These are phyloP conservation scores for Pleurotus ostreatus DNA, from an alignment of 768 basidiomycete genomes.

Conservation along the genomic window DNA sequence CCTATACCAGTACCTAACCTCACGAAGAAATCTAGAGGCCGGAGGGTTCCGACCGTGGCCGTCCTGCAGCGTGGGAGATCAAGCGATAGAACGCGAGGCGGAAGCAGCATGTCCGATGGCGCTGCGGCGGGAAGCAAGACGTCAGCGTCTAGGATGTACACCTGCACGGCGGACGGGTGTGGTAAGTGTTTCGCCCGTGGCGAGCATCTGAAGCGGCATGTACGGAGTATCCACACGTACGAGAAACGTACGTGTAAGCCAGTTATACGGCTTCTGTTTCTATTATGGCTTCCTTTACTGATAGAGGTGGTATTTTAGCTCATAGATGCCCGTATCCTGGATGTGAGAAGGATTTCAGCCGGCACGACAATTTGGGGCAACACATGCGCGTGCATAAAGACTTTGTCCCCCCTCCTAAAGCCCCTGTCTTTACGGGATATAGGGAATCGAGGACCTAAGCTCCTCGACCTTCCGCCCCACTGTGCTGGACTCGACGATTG, in stretches of 20 bases:
- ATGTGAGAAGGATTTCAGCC: conserved; percentile 80
- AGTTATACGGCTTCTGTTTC: not conserved
- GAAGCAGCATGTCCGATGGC: conserved; percentile 7
- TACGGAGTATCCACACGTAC: conserved; percentile 85
- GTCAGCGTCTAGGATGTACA: conserved; percentile 50
- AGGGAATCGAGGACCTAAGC: not conserved
- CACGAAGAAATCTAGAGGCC: conserved; percentile 67
- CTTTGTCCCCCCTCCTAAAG: conserved; percentile 26
- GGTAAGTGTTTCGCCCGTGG: conserved; percentile 85
- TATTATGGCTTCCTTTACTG: not conserved
- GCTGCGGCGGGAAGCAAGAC: conserved; percentile 24
- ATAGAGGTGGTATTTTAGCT: conserved; percentile 39
- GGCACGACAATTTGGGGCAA: conserved; percentile 86
- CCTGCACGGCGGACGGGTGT: conserved; percentile 78
- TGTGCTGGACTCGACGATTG: no score
- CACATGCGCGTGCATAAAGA: conserved; percentile 81
- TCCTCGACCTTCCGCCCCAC: not conserved
- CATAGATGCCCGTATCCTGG: conserved; percentile 77
- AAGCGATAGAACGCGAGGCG: conserved; percentile 12
- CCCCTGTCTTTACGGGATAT: not conserved
- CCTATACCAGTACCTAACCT: conserved; percentile 66
- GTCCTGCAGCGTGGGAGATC: conserved; percentile 25
- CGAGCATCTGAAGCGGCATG: conserved; percentile 88
- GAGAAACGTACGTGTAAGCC: conserved; percentile 73
- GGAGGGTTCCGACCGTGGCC: conserved; percentile 55